phyloP scores from a whole-genome alignment of 495 filamentous ascomycete genomes.

The Venustampulla echinocandica region DNA sequence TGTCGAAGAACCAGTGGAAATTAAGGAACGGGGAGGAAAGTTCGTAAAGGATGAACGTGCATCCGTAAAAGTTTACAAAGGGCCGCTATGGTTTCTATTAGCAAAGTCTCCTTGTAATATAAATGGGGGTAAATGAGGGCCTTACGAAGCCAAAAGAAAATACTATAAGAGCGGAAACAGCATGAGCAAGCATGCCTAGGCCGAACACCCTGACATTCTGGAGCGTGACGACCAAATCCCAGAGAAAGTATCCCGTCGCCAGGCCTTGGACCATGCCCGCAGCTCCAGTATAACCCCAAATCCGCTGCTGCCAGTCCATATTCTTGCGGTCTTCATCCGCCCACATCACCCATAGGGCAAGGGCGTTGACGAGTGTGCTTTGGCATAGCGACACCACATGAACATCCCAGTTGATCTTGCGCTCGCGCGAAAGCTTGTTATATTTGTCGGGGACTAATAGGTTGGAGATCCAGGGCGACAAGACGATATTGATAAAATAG shows the following conservation, averaged over 20 bases:
- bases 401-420: conserved; percentile 88
- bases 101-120: neutral
- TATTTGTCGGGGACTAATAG: conserved; percentile 66
- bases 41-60: conserved; percentile 94
- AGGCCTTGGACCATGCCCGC: conserved; percentile 75
- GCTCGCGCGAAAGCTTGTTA: conserved; percentile 52
- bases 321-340: conserved; percentile 62
- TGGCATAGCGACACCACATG: conserved; percentile 93
- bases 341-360: conserved; percentile 79
- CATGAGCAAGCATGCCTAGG: conserved; percentile 81
- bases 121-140: no score
- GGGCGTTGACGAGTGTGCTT: conserved; percentile 62
- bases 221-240: conserved; percentile 73
- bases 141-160: conserved; percentile 90
- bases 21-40: conserved; percentile 90
- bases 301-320: conserved; percentile 66
- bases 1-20: conserved; percentile 99
- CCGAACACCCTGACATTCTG: conserved; percentile 74
- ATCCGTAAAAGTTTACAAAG: conserved; percentile 87
- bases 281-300: conserved; percentile 85
- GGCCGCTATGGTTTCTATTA: conserved; percentile 52
- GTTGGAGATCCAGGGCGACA: conserved; percentile 68
- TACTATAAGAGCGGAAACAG: conserved; percentile 72
- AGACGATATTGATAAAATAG: conserved; percentile 58
- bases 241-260: conserved; percentile 91